Percentiles rank a stretch among this genome's conserved stretches.
These are phyloP conservation scores for Trichophyton simii DNA, from an alignment of 2,329 filamentous ascomycete species.

Conservation along the genomic window DNA sequence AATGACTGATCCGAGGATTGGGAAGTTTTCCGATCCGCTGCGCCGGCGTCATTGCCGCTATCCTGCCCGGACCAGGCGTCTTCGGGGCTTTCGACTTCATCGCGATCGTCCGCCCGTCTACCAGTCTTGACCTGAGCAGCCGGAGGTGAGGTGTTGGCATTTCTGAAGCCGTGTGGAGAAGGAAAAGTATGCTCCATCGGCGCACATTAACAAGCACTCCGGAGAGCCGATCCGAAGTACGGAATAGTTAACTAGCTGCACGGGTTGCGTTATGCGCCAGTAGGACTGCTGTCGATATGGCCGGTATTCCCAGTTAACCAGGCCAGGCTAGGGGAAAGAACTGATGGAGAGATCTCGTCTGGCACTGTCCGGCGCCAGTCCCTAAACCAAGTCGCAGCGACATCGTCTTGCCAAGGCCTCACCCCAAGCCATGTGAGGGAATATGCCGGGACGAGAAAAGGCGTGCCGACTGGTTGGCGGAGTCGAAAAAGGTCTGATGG, in stretches of 20 bases:
- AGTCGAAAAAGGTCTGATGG: not conserved
- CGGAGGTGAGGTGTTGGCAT: not conserved
- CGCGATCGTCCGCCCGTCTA: constrained; percentile 8
- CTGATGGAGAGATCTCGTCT: not conserved
- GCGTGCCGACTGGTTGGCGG: not conserved
- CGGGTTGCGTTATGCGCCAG: not conserved
- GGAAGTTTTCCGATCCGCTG: constrained; percentile 17
- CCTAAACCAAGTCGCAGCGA: not conserved
- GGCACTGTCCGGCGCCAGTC: not conserved
- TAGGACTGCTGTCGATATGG: not conserved
- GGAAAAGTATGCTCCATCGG: constrained; percentile 1
- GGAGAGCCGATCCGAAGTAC: not conserved
- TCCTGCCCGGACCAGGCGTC: constrained; percentile 32
- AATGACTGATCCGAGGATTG: constrained; percentile 3
- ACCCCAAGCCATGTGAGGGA: not conserved
- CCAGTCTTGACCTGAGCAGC: not conserved
- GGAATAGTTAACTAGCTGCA: not conserved
- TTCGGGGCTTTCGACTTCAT: constrained; percentile 16
- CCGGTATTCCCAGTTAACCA: not conserved
- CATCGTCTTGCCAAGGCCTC: not conserved
- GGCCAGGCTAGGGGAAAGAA: not conserved
- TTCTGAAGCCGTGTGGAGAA: constrained; percentile 3
- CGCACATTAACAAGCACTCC: not conserved
- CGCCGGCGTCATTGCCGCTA: constrained; percentile 23
- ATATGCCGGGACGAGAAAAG: not conserved